Conservation (phyloP, 2,329 filamentous ascomycete species). For the Trematosphaeria pertusa region DNA sequence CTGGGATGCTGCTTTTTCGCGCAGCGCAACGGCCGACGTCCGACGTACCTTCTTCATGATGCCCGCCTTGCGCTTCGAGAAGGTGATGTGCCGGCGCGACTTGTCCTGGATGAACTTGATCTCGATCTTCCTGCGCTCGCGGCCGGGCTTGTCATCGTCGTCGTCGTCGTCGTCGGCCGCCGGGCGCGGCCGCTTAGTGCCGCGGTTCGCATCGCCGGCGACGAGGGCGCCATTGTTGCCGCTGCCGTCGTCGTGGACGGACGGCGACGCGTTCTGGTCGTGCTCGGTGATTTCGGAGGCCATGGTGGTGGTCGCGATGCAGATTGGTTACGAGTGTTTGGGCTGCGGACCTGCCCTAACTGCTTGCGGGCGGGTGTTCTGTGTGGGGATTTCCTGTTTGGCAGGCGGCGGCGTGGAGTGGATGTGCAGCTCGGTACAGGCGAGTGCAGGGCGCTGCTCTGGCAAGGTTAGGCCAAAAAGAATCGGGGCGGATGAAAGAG, state of each 20-base stretch:
- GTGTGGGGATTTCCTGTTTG: conserved; percentile 46
- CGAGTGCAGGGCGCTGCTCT: conserved; percentile 27
- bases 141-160: conserved; percentile 95
- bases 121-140: conserved; percentile 99
- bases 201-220: conserved; percentile 72
- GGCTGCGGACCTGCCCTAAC: conserved; percentile 46
- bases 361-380: conserved; percentile 44
- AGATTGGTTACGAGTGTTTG: conserved; percentile 45
- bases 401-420: conserved; percentile 33
- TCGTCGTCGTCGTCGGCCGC: conserved; percentile 92
- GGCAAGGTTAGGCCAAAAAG: conserved; percentile 44
- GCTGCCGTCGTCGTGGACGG: conserved; percentile 60
- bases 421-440: conserved; percentile 40
- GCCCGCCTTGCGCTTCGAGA: conserved; percentile 98
- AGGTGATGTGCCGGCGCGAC: conserved; percentile 98
- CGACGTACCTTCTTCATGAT: conserved; percentile 99
- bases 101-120: conserved; percentile 99
- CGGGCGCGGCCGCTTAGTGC: conserved; percentile 87
- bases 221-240: conserved; percentile 64
- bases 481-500: conserved; percentile 41
- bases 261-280: conserved; percentile 59
- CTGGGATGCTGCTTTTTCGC: conserved; percentile 29
- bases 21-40: conserved; percentile 8
- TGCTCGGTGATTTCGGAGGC: conserved; percentile 59
- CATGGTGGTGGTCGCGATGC: conserved; percentile 43